Evolutionary conservation across 164 flowering plant species (phyloP).

Genomic region (Umbellularia californica): DNA sequence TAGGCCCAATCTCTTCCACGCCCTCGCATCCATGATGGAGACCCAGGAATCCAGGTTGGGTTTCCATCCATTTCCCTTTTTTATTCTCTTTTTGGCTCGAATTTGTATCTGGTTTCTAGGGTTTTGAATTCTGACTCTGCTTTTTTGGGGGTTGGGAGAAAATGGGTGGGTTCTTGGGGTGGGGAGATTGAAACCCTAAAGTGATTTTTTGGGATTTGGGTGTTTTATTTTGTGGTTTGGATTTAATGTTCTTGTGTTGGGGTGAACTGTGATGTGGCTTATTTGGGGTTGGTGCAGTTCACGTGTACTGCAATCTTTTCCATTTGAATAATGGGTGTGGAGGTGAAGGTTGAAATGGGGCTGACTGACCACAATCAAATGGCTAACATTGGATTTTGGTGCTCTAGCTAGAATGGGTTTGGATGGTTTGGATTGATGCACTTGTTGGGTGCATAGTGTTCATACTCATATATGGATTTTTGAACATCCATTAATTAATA

Average conservation of each 20-base stretch:
- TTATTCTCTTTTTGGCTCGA: neutral
- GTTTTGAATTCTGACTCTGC: too few species aligned
- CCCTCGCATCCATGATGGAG: conserved; percentile 78
- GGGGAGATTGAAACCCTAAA: neutral
- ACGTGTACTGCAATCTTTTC: neutral
- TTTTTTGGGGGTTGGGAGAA: too few species aligned
- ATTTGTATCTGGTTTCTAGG: neutral
- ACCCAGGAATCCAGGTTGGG: conserved; percentile 66
- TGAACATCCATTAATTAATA: too few species aligned
- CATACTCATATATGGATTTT: too few species aligned
- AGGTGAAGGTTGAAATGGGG: neutral
- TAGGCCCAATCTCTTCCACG: conserved; percentile 63
- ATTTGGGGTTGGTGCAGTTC: neutral
- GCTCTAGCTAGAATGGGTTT: too few species aligned
- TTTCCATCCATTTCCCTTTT: neutral
- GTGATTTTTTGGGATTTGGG: neutral
- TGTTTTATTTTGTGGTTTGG: neutral
- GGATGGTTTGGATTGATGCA: too few species aligned
- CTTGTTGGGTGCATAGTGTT: too few species aligned
- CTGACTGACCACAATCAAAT: neutral
- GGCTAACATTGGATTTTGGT: neutral
- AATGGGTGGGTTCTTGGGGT: neutral
- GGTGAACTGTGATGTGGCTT: neutral
- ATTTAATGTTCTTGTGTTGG: neutral
- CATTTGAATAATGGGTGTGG: neutral